Conservation (phyloP, 305 asterid genomes). For the Fraxinus sp. region DNA sequence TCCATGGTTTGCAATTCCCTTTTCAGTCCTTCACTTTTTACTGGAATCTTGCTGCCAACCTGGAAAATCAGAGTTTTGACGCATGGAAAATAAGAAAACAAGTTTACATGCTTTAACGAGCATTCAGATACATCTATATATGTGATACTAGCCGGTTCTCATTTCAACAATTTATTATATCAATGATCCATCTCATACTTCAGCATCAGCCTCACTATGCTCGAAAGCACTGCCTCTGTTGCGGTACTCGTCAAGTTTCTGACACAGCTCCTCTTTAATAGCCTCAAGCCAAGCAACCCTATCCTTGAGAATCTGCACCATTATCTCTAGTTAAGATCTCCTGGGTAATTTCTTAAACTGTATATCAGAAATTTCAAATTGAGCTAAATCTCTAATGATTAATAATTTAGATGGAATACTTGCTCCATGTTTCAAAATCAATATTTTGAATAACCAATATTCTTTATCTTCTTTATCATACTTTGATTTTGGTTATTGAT, state of each 20-base stretch:
- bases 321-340: slow-evolving; percentile 19
- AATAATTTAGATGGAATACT: neutral
- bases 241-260: slow-evolving; percentile 73
- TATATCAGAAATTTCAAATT: neutral
- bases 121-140: neutral
- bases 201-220: slow-evolving; percentile 47
- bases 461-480: neutral
- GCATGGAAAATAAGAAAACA: neutral
- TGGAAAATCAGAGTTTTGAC: slow-evolving; percentile 27
- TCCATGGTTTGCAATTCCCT: slow-evolving; percentile 88
- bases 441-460: neutral
- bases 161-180: neutral
- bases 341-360: neutral
- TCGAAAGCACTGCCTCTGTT: slow-evolving; percentile 48
- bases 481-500: neutral
- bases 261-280: slow-evolving; percentile 75
- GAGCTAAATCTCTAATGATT: neutral
- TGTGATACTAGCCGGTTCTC: neutral
- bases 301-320: slow-evolving; percentile 76
- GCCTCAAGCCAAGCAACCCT: slow-evolving; percentile 91
- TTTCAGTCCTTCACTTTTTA: slow-evolving; percentile 79
- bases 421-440: neutral
- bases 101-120: slow-evolving; percentile 2
- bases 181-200: slow-evolving; percentile 37
- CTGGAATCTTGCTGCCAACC: slow-evolving; percentile 45